phyloP scores from a whole-genome alignment of 2,329 filamentous ascomycete species.

The Penicillium rolfsii region DNA sequence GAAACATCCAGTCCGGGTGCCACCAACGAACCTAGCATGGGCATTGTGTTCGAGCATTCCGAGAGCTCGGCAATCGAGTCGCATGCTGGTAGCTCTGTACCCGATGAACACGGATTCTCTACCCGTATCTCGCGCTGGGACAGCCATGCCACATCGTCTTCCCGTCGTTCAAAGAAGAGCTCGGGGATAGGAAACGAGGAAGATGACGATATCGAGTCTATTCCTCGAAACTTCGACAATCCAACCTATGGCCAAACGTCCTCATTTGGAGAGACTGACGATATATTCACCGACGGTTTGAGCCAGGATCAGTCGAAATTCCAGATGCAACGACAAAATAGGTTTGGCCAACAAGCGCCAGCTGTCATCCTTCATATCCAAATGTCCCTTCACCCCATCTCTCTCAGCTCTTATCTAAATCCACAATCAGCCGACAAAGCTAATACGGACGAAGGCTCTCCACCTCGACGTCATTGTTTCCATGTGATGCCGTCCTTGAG shows the following conservation, averaged over 20 bases:
- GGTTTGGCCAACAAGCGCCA: constrained; percentile 34
- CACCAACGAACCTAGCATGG: constrained; percentile 38
- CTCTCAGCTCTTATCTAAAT: constrained; percentile 62
- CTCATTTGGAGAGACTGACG: constrained; percentile 41
- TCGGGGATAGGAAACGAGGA: constrained; percentile 44
- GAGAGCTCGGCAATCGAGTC: constrained; percentile 32
- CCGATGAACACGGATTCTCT: constrained; percentile 26
- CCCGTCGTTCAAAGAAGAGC: constrained; percentile 47
- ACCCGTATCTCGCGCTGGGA: constrained; percentile 27
- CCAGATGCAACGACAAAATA: constrained; percentile 33
- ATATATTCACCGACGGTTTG: constrained; percentile 48
- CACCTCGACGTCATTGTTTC: constrained; percentile 60
- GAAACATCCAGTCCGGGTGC: constrained; percentile 20
- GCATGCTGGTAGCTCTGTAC: constrained; percentile 24
- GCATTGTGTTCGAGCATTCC: constrained; percentile 48
- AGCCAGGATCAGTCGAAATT: constrained; percentile 41
- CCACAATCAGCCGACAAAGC: constrained; percentile 34
- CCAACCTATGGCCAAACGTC: constrained; percentile 38
- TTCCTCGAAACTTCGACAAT: constrained; percentile 47
- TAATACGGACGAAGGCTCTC: constrained; percentile 18
- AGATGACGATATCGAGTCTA: constrained; percentile 55
- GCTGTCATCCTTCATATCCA: constrained; percentile 65
- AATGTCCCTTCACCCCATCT: constrained; percentile 67
- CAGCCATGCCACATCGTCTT: constrained; percentile 46
- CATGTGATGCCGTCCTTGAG: constrained; percentile 61